Conservation (phyloP, 1,284 basidiomycete species). For the Inonotus hispidus region DNA sequence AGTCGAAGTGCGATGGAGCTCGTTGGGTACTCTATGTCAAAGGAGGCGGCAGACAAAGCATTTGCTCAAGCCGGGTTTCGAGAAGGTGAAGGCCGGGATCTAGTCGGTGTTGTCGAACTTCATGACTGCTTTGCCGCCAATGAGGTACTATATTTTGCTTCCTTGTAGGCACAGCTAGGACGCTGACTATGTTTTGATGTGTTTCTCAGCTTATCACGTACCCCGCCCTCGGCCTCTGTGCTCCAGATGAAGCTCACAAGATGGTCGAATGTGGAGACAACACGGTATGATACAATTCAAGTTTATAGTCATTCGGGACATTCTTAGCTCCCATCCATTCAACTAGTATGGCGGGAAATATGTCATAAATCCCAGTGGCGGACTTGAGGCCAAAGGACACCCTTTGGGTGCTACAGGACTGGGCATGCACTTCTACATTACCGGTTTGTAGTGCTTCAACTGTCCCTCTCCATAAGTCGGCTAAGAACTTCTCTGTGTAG, state of each 20-base stretch:
- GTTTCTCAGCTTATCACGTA: slow-evolving; percentile 69
- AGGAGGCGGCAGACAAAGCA: slow-evolving; percentile 62
- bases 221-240: slow-evolving; percentile 75
- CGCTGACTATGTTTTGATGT: neutral
- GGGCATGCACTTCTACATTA: slow-evolving; percentile 86
- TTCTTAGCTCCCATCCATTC: slow-evolving; percentile 12
- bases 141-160: slow-evolving; percentile 41
- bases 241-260: slow-evolving; percentile 64
- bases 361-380: slow-evolving; percentile 84
- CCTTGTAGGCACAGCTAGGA: neutral
- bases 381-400: slow-evolving; percentile 83
- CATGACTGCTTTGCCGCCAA: slow-evolving; percentile 84
- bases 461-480: neutral
- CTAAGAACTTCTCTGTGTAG: slow-evolving; percentile 30
- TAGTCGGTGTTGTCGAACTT: slow-evolving; percentile 80
- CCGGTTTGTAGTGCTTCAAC: slow-evolving; percentile 44
- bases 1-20: slow-evolving; percentile 68
- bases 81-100: slow-evolving; percentile 58
- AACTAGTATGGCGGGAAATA: slow-evolving; percentile 76
- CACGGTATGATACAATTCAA: slow-evolving; percentile 43
- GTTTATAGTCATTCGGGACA: neutral
- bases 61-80: slow-evolving; percentile 69
- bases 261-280: slow-evolving; percentile 76
- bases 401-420: slow-evolving; percentile 82
- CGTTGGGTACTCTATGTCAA: slow-evolving; percentile 72